phyloP scores from a whole-genome alignment of 805 yeast species.

The Starmerella bacillaris region DNA sequence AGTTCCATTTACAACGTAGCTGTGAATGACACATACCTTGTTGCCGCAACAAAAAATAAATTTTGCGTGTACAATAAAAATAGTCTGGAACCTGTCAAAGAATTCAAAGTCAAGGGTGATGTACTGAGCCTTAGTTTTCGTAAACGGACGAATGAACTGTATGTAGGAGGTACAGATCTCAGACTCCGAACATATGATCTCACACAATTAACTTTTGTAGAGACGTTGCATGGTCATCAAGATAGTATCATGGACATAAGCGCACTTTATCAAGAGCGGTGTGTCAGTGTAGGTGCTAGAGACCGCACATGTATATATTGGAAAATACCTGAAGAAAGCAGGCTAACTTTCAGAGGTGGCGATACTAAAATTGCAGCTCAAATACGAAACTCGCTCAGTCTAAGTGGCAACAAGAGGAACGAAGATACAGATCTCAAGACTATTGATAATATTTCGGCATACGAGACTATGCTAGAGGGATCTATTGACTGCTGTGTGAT shows the following conservation, averaged over 20 bases:
- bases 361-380: constrained; percentile 30
- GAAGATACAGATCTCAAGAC: background rate
- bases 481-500: constrained; percentile 76
- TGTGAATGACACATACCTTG: constrained; percentile 69
- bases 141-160: constrained; percentile 63
- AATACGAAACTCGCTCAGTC: background rate
- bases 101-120: constrained; percentile 57
- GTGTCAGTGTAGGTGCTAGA: constrained; percentile 89
- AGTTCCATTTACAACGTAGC: constrained; percentile 65
- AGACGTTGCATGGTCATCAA: constrained; percentile 87
- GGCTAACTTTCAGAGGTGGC: constrained; percentile 85
- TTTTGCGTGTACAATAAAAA: constrained; percentile 76
- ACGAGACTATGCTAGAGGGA: constrained; percentile 38
- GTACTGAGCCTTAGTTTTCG: constrained; percentile 63
- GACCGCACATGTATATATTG: constrained; percentile 91
- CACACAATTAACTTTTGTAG: constrained; percentile 74
- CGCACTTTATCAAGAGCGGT: constrained; percentile 69
- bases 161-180: constrained; percentile 83
- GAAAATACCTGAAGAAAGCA: constrained; percentile 90
- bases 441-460: constrained; percentile 1
- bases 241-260: constrained; percentile 69
- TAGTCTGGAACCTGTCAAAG: constrained; percentile 54
- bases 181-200: constrained; percentile 74
- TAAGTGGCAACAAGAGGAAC: constrained; percentile 17
- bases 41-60: constrained; percentile 78